These are phyloP conservation scores for Apiotrichum mycotoxinovorans DNA, from an alignment of 1,284 basidiomycete species.

Conservation along the genomic window DNA sequence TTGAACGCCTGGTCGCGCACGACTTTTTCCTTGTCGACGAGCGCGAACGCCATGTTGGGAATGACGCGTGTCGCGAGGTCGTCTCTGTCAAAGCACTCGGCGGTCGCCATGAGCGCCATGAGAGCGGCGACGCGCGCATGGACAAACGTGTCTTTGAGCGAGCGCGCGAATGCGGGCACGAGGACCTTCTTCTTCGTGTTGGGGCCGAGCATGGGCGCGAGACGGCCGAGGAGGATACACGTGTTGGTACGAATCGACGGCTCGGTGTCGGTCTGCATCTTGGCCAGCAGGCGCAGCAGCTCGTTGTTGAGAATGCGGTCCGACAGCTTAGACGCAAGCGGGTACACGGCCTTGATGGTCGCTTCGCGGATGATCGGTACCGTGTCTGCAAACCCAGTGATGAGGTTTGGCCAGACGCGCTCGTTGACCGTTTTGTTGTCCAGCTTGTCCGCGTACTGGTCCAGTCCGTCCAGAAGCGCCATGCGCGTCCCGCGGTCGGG, in stretches of 20 bases:
- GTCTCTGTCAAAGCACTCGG: constrained; percentile 81
- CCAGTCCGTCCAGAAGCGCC: constrained; percentile 81
- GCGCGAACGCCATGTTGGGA: constrained; percentile 71
- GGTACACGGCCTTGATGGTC: constrained; percentile 81
- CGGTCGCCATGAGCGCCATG: constrained; percentile 93
- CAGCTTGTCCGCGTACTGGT: constrained; percentile 79
- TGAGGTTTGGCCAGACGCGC: constrained; percentile 89
- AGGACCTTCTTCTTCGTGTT: constrained; percentile 93
- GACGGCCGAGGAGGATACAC: constrained; percentile 88
- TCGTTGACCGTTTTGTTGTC: constrained; percentile 80
- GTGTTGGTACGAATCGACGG: constrained; percentile 96
- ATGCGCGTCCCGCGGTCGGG: constrained; percentile 91
- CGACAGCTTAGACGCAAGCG: constrained; percentile 82
- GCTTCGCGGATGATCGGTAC: constrained; percentile 91
- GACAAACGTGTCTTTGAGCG: constrained; percentile 85
- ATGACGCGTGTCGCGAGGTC: constrained; percentile 87
- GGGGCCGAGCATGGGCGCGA: constrained; percentile 77
- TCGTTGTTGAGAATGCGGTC: constrained; percentile 97
- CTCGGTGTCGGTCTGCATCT: constrained; percentile 87
- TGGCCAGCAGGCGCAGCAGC: constrained; percentile 84
- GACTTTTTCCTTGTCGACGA: constrained; percentile 87
- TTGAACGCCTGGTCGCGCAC: constrained; percentile 94
- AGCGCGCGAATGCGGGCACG: constrained; percentile 87
- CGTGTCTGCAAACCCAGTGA: constrained; percentile 93
- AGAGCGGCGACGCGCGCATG: constrained; percentile 91